Evolutionary conservation across 2,329 filamentous ascomycete species (phyloP), one percentile per base, ranked within the genome.

Genomic region (Penicillium thymicola): DNA sequence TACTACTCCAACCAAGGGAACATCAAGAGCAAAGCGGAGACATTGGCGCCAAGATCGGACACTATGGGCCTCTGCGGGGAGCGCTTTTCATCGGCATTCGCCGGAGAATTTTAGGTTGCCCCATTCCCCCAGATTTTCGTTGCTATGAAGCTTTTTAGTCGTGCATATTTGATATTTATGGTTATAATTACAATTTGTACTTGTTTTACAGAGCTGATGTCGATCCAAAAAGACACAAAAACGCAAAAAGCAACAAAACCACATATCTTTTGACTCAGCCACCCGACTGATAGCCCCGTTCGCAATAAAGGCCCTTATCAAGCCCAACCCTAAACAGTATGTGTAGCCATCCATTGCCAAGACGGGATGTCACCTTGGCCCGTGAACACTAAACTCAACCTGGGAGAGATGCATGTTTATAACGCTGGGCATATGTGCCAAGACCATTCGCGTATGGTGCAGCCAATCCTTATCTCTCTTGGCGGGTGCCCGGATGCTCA

Each of bases 381-480:
- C 6, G 3, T 25, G n/a, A 43, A 23, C 32, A 25, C 52, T 55
- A 51, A 28, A 14, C 38, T 32, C 10, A 32, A 37, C n/a, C 7
- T n/a, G 38, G 37, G 13, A 4, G 21, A 43, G 28, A 34, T 43
- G 23, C 23, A 43, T 14, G 14, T 37, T 37, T 38, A 25, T 4
- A 38, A 18, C n/a, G 14, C 30, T 32, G 30, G 27, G 30, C 32
- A 21, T 27, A 18, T 21, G n/a, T 27, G 30, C 46, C 38, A 51
- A 55, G 46, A n/a, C 9, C 6, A 10, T n/a, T n/a, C 13, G 13
- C 11, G 14, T 16, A 11, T 30, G 38, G 11, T 25, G 14, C 30
- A 13, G n/a, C 46, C 52, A 55, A 55, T 51, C 18, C 30, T 55
- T 55, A 55, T 55, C 37, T 55, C 25, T 42, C 52, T 55, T 51